Percentiles rank a stretch among this genome's conserved stretches.
These are phyloP conservation scores for Talaromyces marneffei DNA, from an alignment of 2,329 filamentous ascomycete species.

Conservation along the genomic window DNA sequence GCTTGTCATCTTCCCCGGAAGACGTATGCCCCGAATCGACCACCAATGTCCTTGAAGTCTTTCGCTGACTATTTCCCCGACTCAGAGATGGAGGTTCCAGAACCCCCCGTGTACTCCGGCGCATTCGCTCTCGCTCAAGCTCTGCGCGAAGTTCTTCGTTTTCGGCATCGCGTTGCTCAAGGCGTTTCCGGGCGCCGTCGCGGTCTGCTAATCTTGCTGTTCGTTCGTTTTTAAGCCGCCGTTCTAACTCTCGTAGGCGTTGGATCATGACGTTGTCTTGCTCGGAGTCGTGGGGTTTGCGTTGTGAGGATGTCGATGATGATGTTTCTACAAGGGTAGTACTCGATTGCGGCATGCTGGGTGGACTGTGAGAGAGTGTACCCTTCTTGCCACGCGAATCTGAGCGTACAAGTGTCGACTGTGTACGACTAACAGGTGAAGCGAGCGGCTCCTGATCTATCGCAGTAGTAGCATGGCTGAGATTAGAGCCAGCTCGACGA, in stretches of 20 bases:
- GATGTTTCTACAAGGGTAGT: slow-evolving; percentile 22
- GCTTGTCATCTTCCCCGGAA: slow-evolving; percentile 13
- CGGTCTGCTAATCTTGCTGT: slow-evolving; percentile 82
- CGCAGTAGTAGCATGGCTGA: slow-evolving; percentile 18
- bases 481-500: slow-evolving; percentile 32
- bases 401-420: slow-evolving; percentile 22
- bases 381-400: slow-evolving; percentile 19
- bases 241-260: slow-evolving; percentile 78
- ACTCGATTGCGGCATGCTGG: slow-evolving; percentile 30
- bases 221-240: slow-evolving; percentile 80
- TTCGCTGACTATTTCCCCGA: slow-evolving; percentile 4
- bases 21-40: slow-evolving; percentile 6
- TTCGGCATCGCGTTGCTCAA: slow-evolving; percentile 69
- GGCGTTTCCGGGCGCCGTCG: slow-evolving; percentile 69
- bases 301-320: slow-evolving; percentile 18
- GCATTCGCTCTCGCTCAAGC: slow-evolving; percentile 53
- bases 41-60: neutral
- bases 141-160: slow-evolving; percentile 64
- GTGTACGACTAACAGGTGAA: slow-evolving; percentile 2
- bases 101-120: slow-evolving; percentile 19
- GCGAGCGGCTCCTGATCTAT: slow-evolving; percentile 1
- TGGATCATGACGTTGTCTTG: slow-evolving; percentile 75
- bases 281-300: slow-evolving; percentile 27
- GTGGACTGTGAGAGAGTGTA: slow-evolving; percentile 25
- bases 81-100: neutral